phyloP scores from a whole-genome alignment of 352 stramenopile species.

The Elongisporangium senticosum region DNA sequence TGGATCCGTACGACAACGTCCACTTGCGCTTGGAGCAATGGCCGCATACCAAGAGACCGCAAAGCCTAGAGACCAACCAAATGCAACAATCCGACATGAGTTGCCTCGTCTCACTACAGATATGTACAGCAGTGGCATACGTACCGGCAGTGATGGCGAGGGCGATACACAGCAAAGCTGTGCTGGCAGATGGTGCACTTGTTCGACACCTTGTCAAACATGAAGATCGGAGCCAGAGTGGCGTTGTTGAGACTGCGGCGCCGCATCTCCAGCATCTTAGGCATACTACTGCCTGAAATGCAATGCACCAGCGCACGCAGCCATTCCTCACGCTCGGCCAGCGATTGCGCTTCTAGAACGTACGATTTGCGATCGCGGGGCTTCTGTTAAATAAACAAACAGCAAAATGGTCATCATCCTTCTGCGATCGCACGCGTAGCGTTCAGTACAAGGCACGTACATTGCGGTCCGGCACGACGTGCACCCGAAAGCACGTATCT shows the following conservation, averaged over 20 bases:
- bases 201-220: slow-evolving; percentile 85
- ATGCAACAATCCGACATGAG: slow-evolving; percentile 1
- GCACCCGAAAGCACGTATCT: slow-evolving; percentile 47
- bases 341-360: slow-evolving; percentile 61
- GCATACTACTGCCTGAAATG: slow-evolving; percentile 45
- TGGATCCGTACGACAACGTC: slow-evolving; percentile 69
- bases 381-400: slow-evolving; percentile 12
- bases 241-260: slow-evolving; percentile 67
- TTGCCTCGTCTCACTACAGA: slow-evolving; percentile 1
- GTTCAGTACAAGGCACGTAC: slow-evolving; percentile 5
- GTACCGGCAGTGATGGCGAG: slow-evolving; percentile 79
- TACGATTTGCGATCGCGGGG: slow-evolving; percentile 33
- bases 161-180: slow-evolving; percentile 78
- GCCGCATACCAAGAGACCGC: slow-evolving; percentile 75
- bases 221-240: slow-evolving; percentile 77
- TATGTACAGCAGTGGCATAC: slow-evolving; percentile 2
- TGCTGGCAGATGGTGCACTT: slow-evolving; percentile 82
- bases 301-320: slow-evolving; percentile 73
- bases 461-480: slow-evolving; percentile 28
- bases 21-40: slow-evolving; percentile 77
- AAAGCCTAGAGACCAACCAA: slow-evolving; percentile 37
- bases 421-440: slow-evolving; percentile 9
- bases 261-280: slow-evolving; percentile 42
- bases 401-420: slow-evolving; percentile 7
- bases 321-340: slow-evolving; percentile 73